Evolutionary conservation across 805 yeast genomes (phyloP), one percentile per base, ranked within the genome.

Genomic region (Brettanomyces nanus): DNA sequence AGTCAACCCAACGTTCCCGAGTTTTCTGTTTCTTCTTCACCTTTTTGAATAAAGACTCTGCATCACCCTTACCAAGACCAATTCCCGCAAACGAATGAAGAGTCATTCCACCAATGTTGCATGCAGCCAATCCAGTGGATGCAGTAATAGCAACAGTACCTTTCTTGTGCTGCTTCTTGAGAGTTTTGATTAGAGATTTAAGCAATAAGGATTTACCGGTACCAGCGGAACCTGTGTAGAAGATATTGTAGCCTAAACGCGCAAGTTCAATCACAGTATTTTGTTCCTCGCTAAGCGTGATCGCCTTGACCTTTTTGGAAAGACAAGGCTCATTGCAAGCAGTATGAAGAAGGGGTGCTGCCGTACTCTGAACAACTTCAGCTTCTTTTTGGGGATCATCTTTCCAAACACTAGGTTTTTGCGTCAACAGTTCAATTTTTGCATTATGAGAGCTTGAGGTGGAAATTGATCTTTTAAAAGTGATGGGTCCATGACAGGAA

Each of bases 211-310:
- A 90, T 55, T 92, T 92, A 54, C 98, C 98, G 0, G 98, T 92
- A 51, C 98, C 98, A 0, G 98, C 98, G 25, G 97, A 86, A 36
- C 98, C 98, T 0, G 98, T 92, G 56, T 85, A 92, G 54, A 92
- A 92, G 3, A 92, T 61, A 42, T 80, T 85, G 14, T 66, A 62
- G 0, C 94, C 87, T 18, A 65, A 53, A 31, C 73, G 59, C 5
- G 61, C 95, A 38, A 84, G 59, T 7, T 76, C 72, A 9, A 85
- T 67, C 18, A 92, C 76, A 35, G 69, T 61, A 40, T 71, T 69
- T 52, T 84, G 94, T 51, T 84, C 92, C 18, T 67, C 67, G 46
- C 77, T 70, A 7, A 75, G 51, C 45, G 52, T 51, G 52, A 56
- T 44, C 4, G 60, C 51, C 35, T 50, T 53, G 10, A 48, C 54